Base-by-base conservation (phyloP, 805 yeast genomes). In the Helenozyma rhizophorensis region DNA sequence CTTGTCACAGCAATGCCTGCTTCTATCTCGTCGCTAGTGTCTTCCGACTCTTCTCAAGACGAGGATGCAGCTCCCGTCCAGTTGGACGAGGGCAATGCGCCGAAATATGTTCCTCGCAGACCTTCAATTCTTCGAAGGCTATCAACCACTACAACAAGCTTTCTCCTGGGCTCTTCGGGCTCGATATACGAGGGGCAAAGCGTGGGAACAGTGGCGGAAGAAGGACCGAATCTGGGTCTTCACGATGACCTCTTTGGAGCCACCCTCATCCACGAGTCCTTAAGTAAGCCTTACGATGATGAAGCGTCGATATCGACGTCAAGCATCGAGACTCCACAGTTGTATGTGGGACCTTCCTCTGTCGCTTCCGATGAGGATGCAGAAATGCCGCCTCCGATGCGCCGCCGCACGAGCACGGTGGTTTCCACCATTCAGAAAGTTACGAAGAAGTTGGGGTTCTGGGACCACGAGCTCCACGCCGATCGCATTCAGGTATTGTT, bases 391-490 rank as follows among this genome's bases (percentile, higher is more conserved):
- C 17, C 23, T 14, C 36, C 32, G 4, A 14, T 36, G 3, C 29
- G 28, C 22, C 30, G 46, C 4, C 37, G 56, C 15, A 37, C 33
- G 13, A 45, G 51, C 21, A 53, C 60, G 8, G 45, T 53, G 10
- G 51, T 30, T 1, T 30, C 51, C 4, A 43, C 50, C 6, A 39
- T 55, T 17, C 56, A 54, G 34, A 32, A 29, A 7, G 28, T 48
- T 28, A 41, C 49, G 22, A 33, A 34, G 26, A 40, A 57, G 34
- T 27, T 50, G 34, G 42, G 60, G 29, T 53, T 26, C 35, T 58
- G 62, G 62, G 62, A 57, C 33, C 36, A 47, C 31, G 59, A 47
- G 14, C 56, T 55, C 40, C 45, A 43, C 22, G 42, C 46, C 5
- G 50, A 50, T 11, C 39, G 63, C 25, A 42, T 47, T 24, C 32